Evolutionary conservation across 768 basidiomycete species (phyloP), one percentile per base, ranked within the genome.

Genomic region (Suillus paluster): DNA sequence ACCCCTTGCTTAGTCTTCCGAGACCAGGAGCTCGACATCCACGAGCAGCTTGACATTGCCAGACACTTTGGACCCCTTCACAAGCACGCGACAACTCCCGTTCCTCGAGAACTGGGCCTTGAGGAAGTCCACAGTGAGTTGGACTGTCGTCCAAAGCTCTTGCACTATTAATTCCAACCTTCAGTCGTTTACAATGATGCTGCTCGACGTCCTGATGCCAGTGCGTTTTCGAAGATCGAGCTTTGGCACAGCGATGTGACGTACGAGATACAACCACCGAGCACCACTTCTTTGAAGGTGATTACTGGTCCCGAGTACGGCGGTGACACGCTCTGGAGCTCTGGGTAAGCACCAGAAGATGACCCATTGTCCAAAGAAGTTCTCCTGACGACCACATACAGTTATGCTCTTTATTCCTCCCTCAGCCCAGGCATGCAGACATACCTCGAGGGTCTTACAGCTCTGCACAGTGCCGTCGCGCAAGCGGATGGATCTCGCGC

Each of bases 231-330:
- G 14, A 88, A 89, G 70, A 66, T 87, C 15, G 92, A 93, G 66
- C 81, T 94, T 21, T 93, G 89, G 87, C 92, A 94, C 75, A 86
- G 88, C 3, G 94, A 95, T 73, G 91, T 90, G 61, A 63, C 89
- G 5, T 95, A 93, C 75, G 92, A 95, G 73, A 68, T 89, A 15
- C 91, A 92, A 68, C 91, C 90, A n/a, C 92, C 92, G 1, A 83
- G 89, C 67, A 80, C 86, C 36, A 94, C 92, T 14, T 92, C 91
- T 10, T 80, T 95, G 39, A 89, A 91, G 68, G 73, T 94, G 52
- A 80, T 92, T 71, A 86, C 88, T 19, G 81, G 83, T 4, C 92
- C 90, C 0, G 86, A 87, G 62, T 78, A 81, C 41, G 92, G 92
- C 21, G 91, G 91, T 23, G 92, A 94, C 68, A 94, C 91, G 1